Percentiles rank a stretch among this genome's conserved stretches.
phyloP scores from a whole-genome alignment of 257 asterid genomes.

The Capsicum chinense region DNA sequence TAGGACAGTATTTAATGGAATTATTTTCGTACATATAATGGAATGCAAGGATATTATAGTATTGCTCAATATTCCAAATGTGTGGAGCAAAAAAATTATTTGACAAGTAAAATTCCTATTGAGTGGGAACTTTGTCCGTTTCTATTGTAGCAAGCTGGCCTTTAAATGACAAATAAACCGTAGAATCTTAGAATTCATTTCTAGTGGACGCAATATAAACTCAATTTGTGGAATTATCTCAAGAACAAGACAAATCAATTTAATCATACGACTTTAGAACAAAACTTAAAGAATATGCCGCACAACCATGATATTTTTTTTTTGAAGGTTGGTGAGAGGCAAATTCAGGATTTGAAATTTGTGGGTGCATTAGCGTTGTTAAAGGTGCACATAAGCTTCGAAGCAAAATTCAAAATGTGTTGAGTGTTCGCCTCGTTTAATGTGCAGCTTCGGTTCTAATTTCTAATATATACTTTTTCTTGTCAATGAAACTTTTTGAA shows the following conservation, averaged over 20 bases:
- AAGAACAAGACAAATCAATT: neutral
- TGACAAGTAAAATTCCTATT: neutral
- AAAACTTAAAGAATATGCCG: neutral
- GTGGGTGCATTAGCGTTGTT: no score
- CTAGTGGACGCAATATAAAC: neutral
- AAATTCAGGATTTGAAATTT: no score
- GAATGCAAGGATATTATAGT: neutral
- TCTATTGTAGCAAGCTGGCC: neutral
- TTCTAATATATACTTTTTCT: no score
- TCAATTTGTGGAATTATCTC: constrained; percentile 12
- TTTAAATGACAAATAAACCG: neutral
- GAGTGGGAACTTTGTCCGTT: neutral
- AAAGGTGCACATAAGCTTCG: no score
- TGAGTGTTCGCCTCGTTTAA: no score
- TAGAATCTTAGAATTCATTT: neutral
- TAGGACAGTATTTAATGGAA: neutral
- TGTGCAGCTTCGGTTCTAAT: no score
- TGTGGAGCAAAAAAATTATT: neutral
- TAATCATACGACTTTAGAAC: neutral
- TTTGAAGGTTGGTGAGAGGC: neutral
- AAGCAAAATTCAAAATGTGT: no score
- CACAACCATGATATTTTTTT: neutral
- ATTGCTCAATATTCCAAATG: neutral
- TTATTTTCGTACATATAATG: neutral
- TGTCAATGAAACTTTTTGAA: no score